Evolutionary conservation across 2,329 filamentous ascomycete species (phyloP).

Genomic region (Diaporthe ilicicola): DNA sequence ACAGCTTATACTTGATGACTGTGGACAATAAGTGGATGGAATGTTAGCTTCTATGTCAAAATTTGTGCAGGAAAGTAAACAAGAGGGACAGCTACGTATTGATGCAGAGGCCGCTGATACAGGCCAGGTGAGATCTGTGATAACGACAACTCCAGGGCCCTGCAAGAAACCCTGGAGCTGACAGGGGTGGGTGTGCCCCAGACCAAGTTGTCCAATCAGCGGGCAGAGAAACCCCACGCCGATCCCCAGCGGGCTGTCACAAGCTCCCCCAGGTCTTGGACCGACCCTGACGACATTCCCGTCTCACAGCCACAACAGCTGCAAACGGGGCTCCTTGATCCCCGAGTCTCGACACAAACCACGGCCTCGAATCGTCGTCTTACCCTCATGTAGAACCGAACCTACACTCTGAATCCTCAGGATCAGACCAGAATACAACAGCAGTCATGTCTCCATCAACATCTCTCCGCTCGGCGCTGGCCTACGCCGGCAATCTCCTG

Average conservation of each 20-base stretch:
- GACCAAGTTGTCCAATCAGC: slow-evolving; percentile 5
- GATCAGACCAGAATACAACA: slow-evolving; percentile 1
- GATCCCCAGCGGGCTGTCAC: neutral
- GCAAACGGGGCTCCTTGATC: neutral
- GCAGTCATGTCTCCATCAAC: slow-evolving; percentile 38
- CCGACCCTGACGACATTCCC: slow-evolving; percentile 19
- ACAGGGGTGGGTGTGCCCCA: neutral
- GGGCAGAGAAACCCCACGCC: neutral
- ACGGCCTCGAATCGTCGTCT: slow-evolving; percentile 20
- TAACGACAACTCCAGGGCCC: no score
- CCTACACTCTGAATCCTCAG: neutral
- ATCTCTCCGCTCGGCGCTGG: slow-evolving; percentile 42
- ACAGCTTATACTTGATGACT: no score
- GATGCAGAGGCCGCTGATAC: no score
- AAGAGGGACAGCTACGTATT: no score
- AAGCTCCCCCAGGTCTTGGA: slow-evolving; percentile 17
- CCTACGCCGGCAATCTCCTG: slow-evolving; percentile 45
- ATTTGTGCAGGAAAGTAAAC: no score
- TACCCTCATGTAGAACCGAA: slow-evolving; percentile 19
- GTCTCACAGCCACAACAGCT: neutral
- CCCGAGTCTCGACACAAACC: neutral
- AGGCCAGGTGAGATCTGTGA: neutral
- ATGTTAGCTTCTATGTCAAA: no score
- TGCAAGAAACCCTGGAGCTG: neutral
- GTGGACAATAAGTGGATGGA: no score